Percentiles rank a stretch among this genome's conserved stretches.
These are phyloP conservation scores for Amanita phalloides DNA, from an alignment of 768 basidiomycete species.

Conservation along the genomic window DNA sequence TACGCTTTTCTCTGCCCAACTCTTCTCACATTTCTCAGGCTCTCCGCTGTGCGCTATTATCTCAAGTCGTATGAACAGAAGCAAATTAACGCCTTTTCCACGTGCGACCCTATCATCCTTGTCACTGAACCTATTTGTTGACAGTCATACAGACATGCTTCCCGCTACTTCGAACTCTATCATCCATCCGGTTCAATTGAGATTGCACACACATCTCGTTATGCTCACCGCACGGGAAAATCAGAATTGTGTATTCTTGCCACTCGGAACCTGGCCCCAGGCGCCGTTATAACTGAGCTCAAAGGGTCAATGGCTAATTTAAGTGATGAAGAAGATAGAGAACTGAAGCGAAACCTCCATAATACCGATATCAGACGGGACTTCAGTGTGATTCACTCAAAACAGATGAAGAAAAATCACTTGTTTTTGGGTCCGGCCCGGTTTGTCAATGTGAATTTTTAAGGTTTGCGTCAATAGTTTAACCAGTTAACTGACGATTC, in stretches of 20 bases:
- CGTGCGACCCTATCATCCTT: conserved; percentile 45
- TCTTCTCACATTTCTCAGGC: conserved; percentile 29
- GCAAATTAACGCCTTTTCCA: conserved; percentile 87
- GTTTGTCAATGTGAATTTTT: conserved; percentile 73
- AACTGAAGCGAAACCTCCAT: conserved; percentile 71
- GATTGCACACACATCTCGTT: conserved; percentile 82
- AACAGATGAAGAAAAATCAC: conserved; percentile 88
- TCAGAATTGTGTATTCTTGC: conserved; percentile 84
- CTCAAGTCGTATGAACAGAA: conserved; percentile 67
- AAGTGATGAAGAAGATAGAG: conserved; percentile 77
- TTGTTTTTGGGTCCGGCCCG: conserved; percentile 86
- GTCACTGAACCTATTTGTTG: conserved; percentile 9
- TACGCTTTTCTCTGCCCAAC: conserved; percentile 7
- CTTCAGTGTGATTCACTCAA: conserved; percentile 87
- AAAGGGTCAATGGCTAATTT: conserved; percentile 88
- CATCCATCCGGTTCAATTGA: conserved; percentile 76
- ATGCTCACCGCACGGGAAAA: conserved; percentile 81
- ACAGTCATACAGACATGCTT: conserved; percentile 54
- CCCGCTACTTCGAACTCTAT: conserved; percentile 83
- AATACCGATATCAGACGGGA: conserved; percentile 74
- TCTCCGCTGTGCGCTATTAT: conserved; percentile 69
- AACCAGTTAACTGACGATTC: conserved; percentile 10
- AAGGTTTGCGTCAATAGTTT: conserved; percentile 10
- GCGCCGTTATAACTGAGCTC: conserved; percentile 71
- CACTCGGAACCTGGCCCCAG: conserved; percentile 56